Conservation (phyloP, 2,329 filamentous ascomycete genomes). For the Fonsecaea erecta region DNA sequence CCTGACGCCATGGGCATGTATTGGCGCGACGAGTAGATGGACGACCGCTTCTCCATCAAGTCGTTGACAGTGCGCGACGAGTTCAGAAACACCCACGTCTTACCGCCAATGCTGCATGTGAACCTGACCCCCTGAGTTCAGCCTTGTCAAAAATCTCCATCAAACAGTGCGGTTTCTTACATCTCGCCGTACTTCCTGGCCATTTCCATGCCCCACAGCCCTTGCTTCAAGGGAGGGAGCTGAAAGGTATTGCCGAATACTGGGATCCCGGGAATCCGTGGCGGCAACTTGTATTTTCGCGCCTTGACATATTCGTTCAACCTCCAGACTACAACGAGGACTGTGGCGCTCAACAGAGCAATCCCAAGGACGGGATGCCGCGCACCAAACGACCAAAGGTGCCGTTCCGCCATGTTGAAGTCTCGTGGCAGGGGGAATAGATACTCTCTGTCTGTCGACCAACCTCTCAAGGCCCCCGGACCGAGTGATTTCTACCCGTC, state of each 20-base stretch:
- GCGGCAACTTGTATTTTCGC: conserved; percentile 28
- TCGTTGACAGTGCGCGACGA: conserved; percentile 38
- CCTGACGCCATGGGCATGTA: conserved; percentile 38
- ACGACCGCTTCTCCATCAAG: conserved; percentile 46
- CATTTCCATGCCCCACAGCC: conserved; percentile 28
- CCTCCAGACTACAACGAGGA: conserved; percentile 5
- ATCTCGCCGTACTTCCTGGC: conserved; percentile 32
- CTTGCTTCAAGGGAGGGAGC: conserved; percentile 30
- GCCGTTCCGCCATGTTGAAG: neutral
- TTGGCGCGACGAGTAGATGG: conserved; percentile 47
- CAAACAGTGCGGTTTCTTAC: conserved; percentile 8
- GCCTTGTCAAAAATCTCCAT: neutral
- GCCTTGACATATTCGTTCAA: neutral
- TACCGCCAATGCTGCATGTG: conserved; percentile 28
- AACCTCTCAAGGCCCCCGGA: neutral
- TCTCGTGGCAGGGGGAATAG: neutral
- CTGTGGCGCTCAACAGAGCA: neutral
- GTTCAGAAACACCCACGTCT: conserved; percentile 31
- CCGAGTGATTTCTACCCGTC: neutral
- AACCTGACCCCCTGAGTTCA: conserved; percentile 17
- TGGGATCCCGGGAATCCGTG: conserved; percentile 28
- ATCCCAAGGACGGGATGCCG: conserved; percentile 5
- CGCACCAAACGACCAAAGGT: neutral
- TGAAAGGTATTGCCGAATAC: conserved; percentile 33
- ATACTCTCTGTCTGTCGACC: neutral